Evolutionary conservation across 177 flowering plant species (phyloP).

Genomic region (Vitis hybrid): DNA sequence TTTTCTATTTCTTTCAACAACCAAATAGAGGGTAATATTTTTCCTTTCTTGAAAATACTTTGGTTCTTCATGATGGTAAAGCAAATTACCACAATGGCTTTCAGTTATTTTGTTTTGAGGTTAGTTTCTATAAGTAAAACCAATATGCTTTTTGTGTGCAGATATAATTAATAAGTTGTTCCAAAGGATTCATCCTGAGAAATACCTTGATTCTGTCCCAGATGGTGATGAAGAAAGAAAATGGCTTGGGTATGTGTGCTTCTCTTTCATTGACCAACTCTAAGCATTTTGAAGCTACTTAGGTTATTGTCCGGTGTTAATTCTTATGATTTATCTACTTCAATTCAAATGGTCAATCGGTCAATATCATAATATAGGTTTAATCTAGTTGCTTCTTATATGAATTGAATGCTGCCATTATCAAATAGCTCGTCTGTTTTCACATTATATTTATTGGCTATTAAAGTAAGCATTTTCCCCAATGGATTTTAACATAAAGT

Average conservation of each 20-base stretch:
- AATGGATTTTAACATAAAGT: not conserved
- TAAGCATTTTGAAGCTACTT: not conserved
- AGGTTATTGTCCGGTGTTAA: not conserved
- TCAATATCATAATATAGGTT: not conserved
- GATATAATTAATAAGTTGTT: constrained; percentile 62
- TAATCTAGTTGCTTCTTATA: not conserved
- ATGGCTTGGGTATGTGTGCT: constrained; percentile 59
- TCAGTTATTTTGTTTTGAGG: not conserved
- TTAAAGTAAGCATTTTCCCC: not conserved
- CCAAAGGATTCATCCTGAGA: constrained; percentile 42
- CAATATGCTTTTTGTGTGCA: constrained; percentile 22
- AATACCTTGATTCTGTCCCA: not conserved
- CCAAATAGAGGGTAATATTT: no score
- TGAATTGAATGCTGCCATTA: not conserved
- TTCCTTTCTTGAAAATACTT: not conserved
- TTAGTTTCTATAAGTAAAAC: not conserved
- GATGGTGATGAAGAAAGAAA: constrained; percentile 57
- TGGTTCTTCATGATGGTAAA: not conserved
- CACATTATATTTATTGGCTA: not conserved
- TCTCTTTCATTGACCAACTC: not conserved
- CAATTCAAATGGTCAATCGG: not conserved
- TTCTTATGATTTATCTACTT: not conserved
- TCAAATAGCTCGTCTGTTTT: not conserved
- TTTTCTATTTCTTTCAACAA: no score
- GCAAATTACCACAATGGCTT: not conserved